A percentile compares a stretch with the other conserved stretches of the same genome.
phyloP scores from a whole-genome alignment of 129 eudicot species.

The Tanacetum coccineum region DNA sequence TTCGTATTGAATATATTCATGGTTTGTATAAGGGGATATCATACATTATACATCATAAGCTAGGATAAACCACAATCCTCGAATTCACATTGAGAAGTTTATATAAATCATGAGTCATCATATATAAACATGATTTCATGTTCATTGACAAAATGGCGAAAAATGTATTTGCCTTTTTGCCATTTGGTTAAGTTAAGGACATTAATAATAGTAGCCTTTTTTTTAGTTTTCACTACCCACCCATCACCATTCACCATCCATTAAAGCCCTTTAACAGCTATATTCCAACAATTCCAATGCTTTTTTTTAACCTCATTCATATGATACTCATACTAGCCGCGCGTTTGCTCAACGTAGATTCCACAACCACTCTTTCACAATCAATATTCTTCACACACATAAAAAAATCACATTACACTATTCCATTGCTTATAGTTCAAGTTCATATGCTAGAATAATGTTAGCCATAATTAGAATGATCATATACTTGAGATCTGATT shows the following conservation, averaged over 20 bases:
- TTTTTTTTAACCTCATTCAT: neutral
- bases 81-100: no score
- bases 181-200: no score
- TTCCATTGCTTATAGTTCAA: neutral
- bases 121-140: no score
- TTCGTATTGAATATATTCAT: no score
- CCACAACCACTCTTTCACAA: constrained; percentile 13
- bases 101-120: no score
- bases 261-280: constrained; percentile 20
- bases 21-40: no score
- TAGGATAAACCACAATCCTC: no score
- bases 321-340: constrained; percentile 15
- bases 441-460: neutral
- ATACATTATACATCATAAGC: no score
- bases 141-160: no score
- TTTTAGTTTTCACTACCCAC: neutral
- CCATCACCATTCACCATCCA: constrained; percentile 13
- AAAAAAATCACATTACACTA: neutral
- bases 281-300: constrained; percentile 25
- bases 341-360: constrained; percentile 17
- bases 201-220: neutral
- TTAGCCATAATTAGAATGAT: constrained; percentile 7
- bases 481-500: neutral
- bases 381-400: constrained; percentile 3
- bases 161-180: no score